A percentile compares a stretch with the other conserved stretches of the same genome.
phyloP scores from a whole-genome alignment of 495 filamentous ascomycete species.

The Podospora tetraspora region DNA sequence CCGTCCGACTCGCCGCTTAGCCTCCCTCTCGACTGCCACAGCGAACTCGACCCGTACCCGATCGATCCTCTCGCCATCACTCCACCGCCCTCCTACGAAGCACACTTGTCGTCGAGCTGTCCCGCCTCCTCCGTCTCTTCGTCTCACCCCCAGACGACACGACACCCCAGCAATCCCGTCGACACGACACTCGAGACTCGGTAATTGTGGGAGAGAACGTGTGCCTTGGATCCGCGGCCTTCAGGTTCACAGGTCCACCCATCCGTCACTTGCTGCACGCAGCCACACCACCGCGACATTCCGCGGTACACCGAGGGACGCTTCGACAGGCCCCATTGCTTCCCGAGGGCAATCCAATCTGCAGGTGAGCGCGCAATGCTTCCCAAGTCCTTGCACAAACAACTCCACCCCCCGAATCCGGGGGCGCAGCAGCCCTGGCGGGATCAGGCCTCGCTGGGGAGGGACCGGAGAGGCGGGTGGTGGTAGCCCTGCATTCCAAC shows the following conservation, averaged over 20 bases:
- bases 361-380: constrained; percentile 10
- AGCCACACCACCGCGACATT: background rate
- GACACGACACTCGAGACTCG: background rate
- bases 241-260: background rate
- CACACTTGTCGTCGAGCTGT: background rate
- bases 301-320: constrained; percentile 1
- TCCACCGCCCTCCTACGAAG: background rate
- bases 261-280: constrained; percentile 8
- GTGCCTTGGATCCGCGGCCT: background rate
- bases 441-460: background rate
- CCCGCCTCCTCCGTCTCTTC: background rate
- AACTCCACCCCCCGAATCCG: constrained; percentile 3
- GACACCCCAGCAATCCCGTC: background rate
- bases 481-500: background rate
- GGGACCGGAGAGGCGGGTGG: background rate
- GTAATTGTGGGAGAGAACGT: background rate
- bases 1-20: background rate
- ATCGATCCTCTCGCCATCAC: too few species aligned
- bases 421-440: background rate
- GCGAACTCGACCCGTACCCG: background rate
- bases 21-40: background rate
- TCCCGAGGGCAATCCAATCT: constrained; percentile 5
- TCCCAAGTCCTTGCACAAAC: constrained; percentile 11
- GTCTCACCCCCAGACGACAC: background rate
- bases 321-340: constrained; percentile 6